Conservation (phyloP, 2,329 filamentous ascomycete species). For the Trichoderma endophyticum region DNA sequence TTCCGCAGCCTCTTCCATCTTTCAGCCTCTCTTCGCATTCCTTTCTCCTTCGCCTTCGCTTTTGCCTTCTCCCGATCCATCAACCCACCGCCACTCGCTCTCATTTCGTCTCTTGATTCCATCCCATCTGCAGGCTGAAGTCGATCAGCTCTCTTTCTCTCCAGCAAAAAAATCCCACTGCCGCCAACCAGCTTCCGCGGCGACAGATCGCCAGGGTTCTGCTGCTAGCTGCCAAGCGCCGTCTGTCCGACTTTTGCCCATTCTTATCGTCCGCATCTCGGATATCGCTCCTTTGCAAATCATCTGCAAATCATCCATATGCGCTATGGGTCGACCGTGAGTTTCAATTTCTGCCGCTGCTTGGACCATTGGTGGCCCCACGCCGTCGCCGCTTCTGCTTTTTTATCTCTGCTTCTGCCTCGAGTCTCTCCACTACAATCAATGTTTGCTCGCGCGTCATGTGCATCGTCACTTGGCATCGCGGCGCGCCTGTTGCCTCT, state of each 20-base stretch:
- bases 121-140: neutral
- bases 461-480: neutral
- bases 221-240: neutral
- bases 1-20: constrained; percentile 10
- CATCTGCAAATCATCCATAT: neutral
- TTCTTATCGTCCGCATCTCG: neutral
- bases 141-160: neutral
- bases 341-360: neutral
- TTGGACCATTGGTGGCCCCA: neutral
- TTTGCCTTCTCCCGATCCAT: neutral
- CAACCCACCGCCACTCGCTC: constrained; percentile 5
- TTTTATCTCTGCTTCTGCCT: neutral
- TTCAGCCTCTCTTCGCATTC: neutral
- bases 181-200: neutral
- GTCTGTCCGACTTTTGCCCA: neutral
- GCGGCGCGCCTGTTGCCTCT: neutral
- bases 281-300: neutral
- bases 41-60: neutral
- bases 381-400: neutral
- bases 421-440: neutral
- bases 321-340: constrained; percentile 20
- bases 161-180: neutral
- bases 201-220: neutral
- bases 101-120: neutral
- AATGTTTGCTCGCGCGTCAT: neutral